Percentiles rank a stretch among this genome's conserved stretches.
Evolutionary conservation across 805 yeast genomes (phyloP).

Genomic region (Tetrapisispora iriomotensis): DNA sequence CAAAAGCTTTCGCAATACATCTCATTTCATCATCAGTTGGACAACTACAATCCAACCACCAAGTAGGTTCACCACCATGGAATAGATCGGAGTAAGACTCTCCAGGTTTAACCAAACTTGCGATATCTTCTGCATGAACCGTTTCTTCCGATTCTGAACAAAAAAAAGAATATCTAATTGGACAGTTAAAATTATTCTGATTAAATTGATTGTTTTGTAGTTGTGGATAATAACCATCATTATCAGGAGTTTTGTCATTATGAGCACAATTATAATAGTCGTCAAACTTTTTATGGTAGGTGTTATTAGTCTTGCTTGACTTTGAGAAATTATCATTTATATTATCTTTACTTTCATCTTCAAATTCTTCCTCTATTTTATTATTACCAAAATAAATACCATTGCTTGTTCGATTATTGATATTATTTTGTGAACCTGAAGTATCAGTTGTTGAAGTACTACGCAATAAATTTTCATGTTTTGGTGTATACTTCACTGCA

Average conservation of each 20-base stretch:
- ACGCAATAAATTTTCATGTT: conserved; percentile 4
- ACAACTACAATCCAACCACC: conserved; percentile 95
- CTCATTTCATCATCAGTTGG: conserved; percentile 96
- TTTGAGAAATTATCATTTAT: not conserved
- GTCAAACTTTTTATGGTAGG: too few species aligned
- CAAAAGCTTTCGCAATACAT: conserved; percentile 83
- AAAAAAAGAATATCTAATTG: conserved; percentile 78
- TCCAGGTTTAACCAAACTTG: conserved; percentile 60
- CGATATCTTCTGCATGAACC: conserved; percentile 78
- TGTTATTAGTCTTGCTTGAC: too few species aligned
- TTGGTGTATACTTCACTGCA: conserved; percentile 56
- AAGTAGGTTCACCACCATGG: conserved; percentile 61
- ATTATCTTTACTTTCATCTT: conserved; percentile 1
- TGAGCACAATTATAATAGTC: too few species aligned
- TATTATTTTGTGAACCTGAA: conserved; percentile 1
- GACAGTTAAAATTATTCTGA: conserved; percentile 29
- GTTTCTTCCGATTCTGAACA: conserved; percentile 78
- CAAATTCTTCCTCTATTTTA: conserved; percentile 28
- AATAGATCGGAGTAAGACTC: conserved; percentile 62
- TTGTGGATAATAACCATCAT: not conserved
- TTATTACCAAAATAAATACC: conserved; percentile 35
- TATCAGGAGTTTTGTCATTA: not conserved
- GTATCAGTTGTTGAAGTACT: not conserved
- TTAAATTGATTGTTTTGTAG: not conserved
- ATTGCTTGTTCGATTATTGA: conserved; percentile 1